Evolutionary conservation across 163 green algal genomes (phyloP).

Genomic region (Scenedesmus sp.): DNA sequence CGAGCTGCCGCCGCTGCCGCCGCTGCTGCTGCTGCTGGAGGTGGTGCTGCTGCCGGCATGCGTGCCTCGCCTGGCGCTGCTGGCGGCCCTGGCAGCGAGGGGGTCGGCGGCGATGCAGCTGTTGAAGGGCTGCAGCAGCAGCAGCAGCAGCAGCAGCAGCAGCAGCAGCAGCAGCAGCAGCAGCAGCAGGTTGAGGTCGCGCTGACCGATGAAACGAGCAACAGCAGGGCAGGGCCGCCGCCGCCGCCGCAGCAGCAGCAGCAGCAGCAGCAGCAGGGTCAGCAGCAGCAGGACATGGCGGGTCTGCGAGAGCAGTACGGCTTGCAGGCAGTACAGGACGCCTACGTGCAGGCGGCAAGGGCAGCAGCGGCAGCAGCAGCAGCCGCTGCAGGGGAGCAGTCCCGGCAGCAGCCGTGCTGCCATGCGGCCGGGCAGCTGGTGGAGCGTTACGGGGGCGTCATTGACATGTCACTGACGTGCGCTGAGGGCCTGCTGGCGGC

Average conservation of each 20-base stretch:
- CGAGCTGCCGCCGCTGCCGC: slow-evolving; percentile 12
- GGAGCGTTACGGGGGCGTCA: neutral
- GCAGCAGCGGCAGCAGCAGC: slow-evolving; percentile 14
- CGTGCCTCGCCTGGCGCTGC: neutral
- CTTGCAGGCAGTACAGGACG: neutral
- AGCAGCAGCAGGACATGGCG: neutral
- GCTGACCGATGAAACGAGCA: too few relatives aligned
- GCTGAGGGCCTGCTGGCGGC: neutral
- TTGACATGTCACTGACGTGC: neutral
- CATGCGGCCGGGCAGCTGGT: neutral
- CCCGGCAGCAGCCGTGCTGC: neutral
- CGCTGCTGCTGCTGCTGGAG: too few relatives aligned
- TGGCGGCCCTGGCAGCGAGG: too few relatives aligned
- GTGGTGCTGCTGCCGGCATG: slow-evolving; percentile 5
- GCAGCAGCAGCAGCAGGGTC: neutral
- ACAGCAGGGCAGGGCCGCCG: too few relatives aligned
- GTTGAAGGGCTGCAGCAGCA: too few relatives aligned
- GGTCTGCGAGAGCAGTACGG: neutral
- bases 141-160: too few relatives aligned
- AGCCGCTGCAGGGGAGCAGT: too few relatives aligned
- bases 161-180: too few relatives aligned
- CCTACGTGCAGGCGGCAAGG: neutral
- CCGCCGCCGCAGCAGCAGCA: neutral
- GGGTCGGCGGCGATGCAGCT: too few relatives aligned
- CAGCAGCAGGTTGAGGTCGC: too few relatives aligned